Evolutionary conservation across 2,329 filamentous ascomycete genomes (phyloP), one percentile per base, ranked within the genome.

Genomic region (Teratosphaeria pseudoeucalypti): DNA sequence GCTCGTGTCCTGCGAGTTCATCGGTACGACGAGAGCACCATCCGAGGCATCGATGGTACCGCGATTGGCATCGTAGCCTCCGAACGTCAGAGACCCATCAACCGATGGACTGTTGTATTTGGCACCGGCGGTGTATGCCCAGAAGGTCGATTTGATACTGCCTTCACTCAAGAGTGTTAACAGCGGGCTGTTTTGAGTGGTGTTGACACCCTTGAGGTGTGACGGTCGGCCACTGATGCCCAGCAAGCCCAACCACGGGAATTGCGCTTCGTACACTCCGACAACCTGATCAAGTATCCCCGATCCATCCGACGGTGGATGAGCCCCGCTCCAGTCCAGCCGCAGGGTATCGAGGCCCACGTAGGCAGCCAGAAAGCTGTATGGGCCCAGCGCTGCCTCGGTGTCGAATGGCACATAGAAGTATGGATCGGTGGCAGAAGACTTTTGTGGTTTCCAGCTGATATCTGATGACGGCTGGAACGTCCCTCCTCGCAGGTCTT

Each of bases 21-120:
- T 59, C 61, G 68, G 54, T 67, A 74, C 71, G n/a, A 64, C 60
- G 2, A 69, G 62, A 14, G 61, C 58, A 70, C 43, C 43, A 12
- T 19, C 19, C n/a, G 43, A n/a, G n/a, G 43, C 43, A 49, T 49
- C 43, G 14, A 49, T 19, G 5, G 43, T 49, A 16, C 43, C 43
- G 43, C 43, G 43, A 23, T 49, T 71, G n/a, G 68, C 65, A 61
- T 78, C 75, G 59, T 75, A 77, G 10, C 76, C 76, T n/a, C 76
- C 75, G 26, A 58, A 29, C 6, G 26, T 29, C 32, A 54, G 23
- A 14, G 14, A 12, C 19, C 52, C 52, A 54, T 54, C 52, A 23
- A 32, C 12, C 6, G 60, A 61, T 2, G 64, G 57, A 26, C 63
- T 49, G 29, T 60, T 58, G 54, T 71, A 71, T 14, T 58, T 57